Base-by-base conservation (phyloP, 352 stramenopile species). In the Phytopythium boreale region DNA sequence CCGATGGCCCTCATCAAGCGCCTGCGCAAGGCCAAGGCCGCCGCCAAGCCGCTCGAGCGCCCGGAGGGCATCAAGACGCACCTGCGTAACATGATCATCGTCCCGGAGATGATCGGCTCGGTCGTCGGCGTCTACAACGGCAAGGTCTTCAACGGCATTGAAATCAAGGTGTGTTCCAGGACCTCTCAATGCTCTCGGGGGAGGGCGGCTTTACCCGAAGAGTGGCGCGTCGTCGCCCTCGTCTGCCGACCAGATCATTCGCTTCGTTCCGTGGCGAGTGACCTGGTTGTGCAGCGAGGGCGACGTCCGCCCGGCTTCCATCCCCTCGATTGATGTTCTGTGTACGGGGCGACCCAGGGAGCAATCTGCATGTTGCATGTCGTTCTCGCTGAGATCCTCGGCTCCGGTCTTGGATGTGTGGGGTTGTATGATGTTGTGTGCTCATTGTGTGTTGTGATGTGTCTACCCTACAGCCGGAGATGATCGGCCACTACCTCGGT, bases 41-140 rank as follows among this genome's bases (percentile, higher is more conserved):
- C 98, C 64, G 96, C 97, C 65, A 89, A 87, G 67, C 90, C 95
- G 56, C 91, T 98, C 69, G 98, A 99, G 86, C 98, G 98, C 83
- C 98, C 98, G 22, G 89, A 97, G 73, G 92, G 95, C 72, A 97
- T 99, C 80, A 99, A 99, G 93, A 99, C 98, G 63, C 98, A 99
- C 88, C 80, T 99, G 66, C 93, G 98, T 84, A 98, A 99, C 89
- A 99, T 99, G 97, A 99, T 99, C 79, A 99, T 99, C 76, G 95
- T 99, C 62, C 97, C 97, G 59, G 98, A 99, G 87, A 99, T 99
- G 98, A 99, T 99, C 81, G 98, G 98, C 77, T 99, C 93, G 72
- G 97, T 99, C 69, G 93, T 99, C 72, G 97, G 96, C 79, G 98
- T 99, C 63, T 99, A 99, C 96, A 99, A 99, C 84, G 97, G 98